Evolutionary conservation across 345 rosid species (phyloP), one percentile per base, ranked within the genome.

Genomic region (Syzygium oleosum): DNA sequence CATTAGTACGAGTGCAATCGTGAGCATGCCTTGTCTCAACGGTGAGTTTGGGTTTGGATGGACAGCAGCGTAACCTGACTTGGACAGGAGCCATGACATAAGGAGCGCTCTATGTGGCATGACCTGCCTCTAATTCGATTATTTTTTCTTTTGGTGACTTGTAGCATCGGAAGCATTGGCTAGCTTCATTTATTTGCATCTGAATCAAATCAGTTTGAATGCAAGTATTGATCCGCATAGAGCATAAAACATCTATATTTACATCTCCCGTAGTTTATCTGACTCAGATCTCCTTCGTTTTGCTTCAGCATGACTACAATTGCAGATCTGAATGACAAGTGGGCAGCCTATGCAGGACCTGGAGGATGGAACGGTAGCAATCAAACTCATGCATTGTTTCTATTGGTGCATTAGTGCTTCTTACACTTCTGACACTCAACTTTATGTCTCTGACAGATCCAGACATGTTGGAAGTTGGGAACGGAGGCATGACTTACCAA

Each of bases 281-380:
- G 58, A 84, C 11, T 53, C 85, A 51, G 22, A 51, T 84, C 84
- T 92, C 38, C 51, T 52, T 55, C 51, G 7, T 83, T 88, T 61
- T 86, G 87, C 77, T 89, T 90, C 86, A 96, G 99, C 94, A 96
- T 98, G 99, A 96, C 96, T 77, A 91, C 95, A 12, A 94, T 95
- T 87, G 99, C 99, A 58, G 99, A 98, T 92, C 88, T 95, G 90
- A 98, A 98, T 90, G 91, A 98, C 90, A 96, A 96, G 90, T 96
- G 99, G 99, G 99, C 99, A 34, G 88, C 98, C 41, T 95, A 96
- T 92, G 99, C 99, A 2, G 99, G 99, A 90, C 99, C 99, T 83
- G 98, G 99, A 87, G 99, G 99, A 92, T 98, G 99, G 99, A 98
- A 98, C 91, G 99, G 99, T 96, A 93, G 91, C 59, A n/a, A 63